Evolutionary conservation across 768 basidiomycete species (phyloP).

Genomic region (Russula olivacea): DNA sequence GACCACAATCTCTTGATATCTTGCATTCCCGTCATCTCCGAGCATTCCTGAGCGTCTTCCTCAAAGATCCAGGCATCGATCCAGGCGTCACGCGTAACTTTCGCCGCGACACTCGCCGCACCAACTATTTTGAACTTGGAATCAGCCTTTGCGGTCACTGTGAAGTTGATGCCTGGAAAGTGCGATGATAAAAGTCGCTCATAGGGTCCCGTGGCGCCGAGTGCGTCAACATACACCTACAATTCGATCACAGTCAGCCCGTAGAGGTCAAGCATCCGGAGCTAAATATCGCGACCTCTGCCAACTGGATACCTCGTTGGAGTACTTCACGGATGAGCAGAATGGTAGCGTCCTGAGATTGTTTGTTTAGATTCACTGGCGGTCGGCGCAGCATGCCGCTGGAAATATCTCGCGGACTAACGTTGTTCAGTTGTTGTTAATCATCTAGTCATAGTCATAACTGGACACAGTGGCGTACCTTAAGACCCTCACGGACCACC

Average conservation of each 20-base stretch:
- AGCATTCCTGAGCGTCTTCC: constrained; percentile 37
- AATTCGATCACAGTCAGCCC: not conserved
- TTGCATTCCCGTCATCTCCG: not conserved
- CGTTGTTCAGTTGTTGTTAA: constrained; percentile 22
- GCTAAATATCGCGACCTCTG: constrained; percentile 48
- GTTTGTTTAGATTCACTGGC: constrained; percentile 81
- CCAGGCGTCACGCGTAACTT: constrained; percentile 91
- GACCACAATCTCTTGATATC: constrained; percentile 30
- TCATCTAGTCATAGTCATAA: not conserved
- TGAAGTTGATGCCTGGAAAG: constrained; percentile 83
- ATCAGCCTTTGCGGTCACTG: constrained; percentile 90
- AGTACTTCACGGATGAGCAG: constrained; percentile 81
- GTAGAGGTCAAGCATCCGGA: not conserved
- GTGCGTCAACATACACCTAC: constrained; percentile 91
- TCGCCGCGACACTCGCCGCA: constrained; percentile 96
- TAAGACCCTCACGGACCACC: constrained; percentile 71
- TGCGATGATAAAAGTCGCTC: constrained; percentile 71
- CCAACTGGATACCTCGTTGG: constrained; percentile 69
- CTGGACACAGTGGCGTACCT: constrained; percentile 7
- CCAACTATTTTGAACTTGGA: constrained; percentile 95
- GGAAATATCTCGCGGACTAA: constrained; percentile 86
- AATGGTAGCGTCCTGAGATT: constrained; percentile 86
- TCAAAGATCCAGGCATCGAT: constrained; percentile 82
- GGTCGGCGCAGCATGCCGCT: constrained; percentile 82
- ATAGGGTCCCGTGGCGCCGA: constrained; percentile 83